Evolutionary conservation across 208 protist species (phyloP).

Genomic region (Histomonas meleagridis): DNA sequence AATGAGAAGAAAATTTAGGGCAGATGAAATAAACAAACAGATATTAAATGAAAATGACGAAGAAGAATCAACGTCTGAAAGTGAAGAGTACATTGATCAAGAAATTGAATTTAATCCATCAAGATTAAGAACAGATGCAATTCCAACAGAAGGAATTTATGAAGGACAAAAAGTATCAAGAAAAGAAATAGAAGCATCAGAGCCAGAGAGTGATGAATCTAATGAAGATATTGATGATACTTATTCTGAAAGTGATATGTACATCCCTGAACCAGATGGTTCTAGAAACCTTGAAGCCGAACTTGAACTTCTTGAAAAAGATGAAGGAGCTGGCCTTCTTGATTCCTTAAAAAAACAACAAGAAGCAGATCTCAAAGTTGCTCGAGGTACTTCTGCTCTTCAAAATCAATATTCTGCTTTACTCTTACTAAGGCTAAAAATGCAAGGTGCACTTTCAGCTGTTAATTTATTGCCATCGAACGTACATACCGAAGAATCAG

Average conservation of each 20-base stretch:
- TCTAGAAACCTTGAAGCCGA: background rate
- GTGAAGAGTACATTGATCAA: background rate
- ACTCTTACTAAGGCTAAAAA: background rate
- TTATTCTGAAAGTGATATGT: background rate
- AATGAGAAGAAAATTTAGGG: too few relatives aligned
- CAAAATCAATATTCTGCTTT: background rate
- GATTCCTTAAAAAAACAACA: background rate
- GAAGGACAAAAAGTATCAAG: background rate
- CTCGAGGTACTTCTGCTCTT: background rate
- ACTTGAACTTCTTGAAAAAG: background rate
- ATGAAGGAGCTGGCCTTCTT: background rate
- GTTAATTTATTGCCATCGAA: background rate
- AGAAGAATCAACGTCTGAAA: background rate
- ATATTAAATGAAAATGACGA: background rate
- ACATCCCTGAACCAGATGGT: background rate
- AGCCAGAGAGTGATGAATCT: background rate
- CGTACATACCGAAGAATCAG: background rate
- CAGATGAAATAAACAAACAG: too few relatives aligned
- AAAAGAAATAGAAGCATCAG: background rate
- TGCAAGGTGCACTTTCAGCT: background rate
- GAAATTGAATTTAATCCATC: conserved; percentile 21
- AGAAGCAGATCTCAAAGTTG: background rate
- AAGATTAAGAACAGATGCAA: background rate
- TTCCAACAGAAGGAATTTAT: background rate
- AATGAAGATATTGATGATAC: background rate